phyloP scores from a whole-genome alignment of 2,329 filamentous ascomycete species.

The Aspergillus carbonarius region DNA sequence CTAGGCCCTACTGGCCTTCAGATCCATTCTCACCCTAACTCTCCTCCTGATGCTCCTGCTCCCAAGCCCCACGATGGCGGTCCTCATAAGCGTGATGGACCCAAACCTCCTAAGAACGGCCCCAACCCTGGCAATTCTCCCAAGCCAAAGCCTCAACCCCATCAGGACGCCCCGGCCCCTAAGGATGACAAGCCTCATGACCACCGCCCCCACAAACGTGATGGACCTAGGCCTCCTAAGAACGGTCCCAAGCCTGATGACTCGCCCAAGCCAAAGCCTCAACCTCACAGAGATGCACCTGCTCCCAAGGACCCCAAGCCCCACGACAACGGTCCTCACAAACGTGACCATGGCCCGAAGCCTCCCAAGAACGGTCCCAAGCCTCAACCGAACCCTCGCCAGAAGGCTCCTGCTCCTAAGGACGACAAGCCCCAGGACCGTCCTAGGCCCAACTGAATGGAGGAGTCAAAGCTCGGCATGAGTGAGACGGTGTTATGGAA shows the following conservation, averaged over 20 bases:
- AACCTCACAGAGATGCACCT: neutral
- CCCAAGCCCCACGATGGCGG: neutral
- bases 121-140: neutral
- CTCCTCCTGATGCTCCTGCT: neutral
- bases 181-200: neutral
- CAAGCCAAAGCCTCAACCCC: neutral
- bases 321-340: neutral
- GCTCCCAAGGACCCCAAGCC: neutral
- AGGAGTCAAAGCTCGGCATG: no score
- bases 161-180: neutral
- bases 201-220: neutral
- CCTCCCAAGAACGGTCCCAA: neutral
- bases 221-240: neutral
- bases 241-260: neutral
- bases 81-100: neutral
- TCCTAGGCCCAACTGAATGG: neutral
- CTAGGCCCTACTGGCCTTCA: neutral
- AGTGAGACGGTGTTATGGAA: neutral
- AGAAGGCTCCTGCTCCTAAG: neutral
- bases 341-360: neutral
- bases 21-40: neutral
- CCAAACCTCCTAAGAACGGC: neutral
- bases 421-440: neutral
- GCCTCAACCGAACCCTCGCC: neutral
- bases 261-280: neutral